Conservation (phyloP, 192 early-diverging fungal species). For the Chytriomyces sp. region DNA sequence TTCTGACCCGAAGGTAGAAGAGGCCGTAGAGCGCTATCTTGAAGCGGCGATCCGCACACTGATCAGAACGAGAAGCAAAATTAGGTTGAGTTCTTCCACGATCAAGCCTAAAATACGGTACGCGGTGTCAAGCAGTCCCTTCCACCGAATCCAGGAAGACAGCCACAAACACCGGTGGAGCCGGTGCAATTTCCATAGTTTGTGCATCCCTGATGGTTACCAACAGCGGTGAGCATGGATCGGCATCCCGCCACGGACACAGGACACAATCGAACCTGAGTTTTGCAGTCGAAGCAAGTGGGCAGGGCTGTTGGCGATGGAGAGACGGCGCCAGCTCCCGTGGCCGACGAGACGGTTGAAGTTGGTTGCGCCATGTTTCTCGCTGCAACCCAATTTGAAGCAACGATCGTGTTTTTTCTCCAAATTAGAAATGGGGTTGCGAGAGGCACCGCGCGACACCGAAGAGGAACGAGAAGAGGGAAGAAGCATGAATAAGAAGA, state of each 20-base stretch:
- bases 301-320: slow-evolving; percentile 5
- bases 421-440: too few relatives aligned
- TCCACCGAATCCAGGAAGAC: slow-evolving; percentile 47
- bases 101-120: not conserved
- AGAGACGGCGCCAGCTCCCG: not conserved
- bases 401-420: too few relatives aligned
- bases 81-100: not conserved
- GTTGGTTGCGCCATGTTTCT: too few relatives aligned
- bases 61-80: not conserved
- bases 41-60: slow-evolving; percentile 39
- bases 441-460: too few relatives aligned
- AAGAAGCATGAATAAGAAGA: too few relatives aligned
- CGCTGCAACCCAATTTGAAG: too few relatives aligned
- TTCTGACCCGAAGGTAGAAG: slow-evolving; percentile 4
- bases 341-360: not conserved
- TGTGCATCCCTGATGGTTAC: slow-evolving; percentile 35
- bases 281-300: slow-evolving; percentile 47
- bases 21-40: not conserved
- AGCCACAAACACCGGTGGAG: slow-evolving; percentile 28
- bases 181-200: slow-evolving; percentile 47
- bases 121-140: slow-evolving; percentile 37
- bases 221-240: slow-evolving; percentile 3
- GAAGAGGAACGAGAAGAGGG: too few relatives aligned
- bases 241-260: not conserved
- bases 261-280: slow-evolving; percentile 10